phyloP scores from a whole-genome alignment of 1,284 basidiomycete species.

The Fomitopsis pinicola region DNA sequence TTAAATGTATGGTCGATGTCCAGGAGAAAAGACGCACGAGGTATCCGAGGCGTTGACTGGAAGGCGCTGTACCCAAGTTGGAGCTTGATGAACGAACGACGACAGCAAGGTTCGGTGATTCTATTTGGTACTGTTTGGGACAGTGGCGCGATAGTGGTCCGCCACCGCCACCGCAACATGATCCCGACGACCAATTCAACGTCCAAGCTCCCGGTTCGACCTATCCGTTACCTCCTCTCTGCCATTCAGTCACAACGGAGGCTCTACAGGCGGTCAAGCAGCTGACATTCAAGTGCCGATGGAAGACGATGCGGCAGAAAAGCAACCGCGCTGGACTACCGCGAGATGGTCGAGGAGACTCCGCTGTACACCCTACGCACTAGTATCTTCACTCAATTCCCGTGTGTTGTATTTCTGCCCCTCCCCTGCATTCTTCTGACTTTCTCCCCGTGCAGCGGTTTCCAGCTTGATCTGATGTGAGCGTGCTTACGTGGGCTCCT shows the following conservation, averaged over 20 bases:
- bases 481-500: slow-evolving; percentile 1
- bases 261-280: slow-evolving; percentile 25
- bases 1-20: no score
- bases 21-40: no score
- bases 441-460: slow-evolving; percentile 21
- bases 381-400: slow-evolving; percentile 46
- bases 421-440: slow-evolving; percentile 21
- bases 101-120: no score
- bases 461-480: slow-evolving; percentile 32
- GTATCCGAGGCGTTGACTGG: no score
- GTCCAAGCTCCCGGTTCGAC: not conserved
- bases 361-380: slow-evolving; percentile 53
- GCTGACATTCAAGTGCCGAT: not conserved
- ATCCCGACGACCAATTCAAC: not conserved
- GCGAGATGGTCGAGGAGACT: slow-evolving; percentile 42
- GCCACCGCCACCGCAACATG: not conserved
- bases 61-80: no score
- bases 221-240: no score
- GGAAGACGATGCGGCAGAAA: not conserved
- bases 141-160: no score
- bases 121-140: no score
- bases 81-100: no score
- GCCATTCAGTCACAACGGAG: slow-evolving; percentile 1
- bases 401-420: slow-evolving; percentile 22
- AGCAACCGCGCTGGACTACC: slow-evolving; percentile 29